Base-by-base conservation (phyloP, 805 yeast genomes). In the Candida berthetii region DNA sequence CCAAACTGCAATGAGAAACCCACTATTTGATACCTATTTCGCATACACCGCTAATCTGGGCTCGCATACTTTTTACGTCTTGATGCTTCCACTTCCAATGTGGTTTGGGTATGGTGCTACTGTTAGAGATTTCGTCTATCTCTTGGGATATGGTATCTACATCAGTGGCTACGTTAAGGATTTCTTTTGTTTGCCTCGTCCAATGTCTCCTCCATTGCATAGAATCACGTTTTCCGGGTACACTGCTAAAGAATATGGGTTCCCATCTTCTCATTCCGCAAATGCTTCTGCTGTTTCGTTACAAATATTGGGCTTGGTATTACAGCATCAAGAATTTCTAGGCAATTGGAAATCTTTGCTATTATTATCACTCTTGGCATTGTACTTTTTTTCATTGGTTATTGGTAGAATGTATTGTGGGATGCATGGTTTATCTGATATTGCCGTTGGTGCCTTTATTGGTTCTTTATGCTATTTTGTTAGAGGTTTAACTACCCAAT, bases 251-350 rank as follows among this genome's bases (percentile, higher is more conserved):
- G 99, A 91, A 60, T 91, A 91, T 60, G 99, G 99, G 3, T 88
- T 90, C 52, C 99, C 98, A 1, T 79, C 89, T 33, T 82, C 95
- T 3, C 99, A 91, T 60, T 74, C 91, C n/a, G 95, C 97, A 28
- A 93, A 91, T 61, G 96, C 97, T 5, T 80, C 95, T 0, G 83
- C 87, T 0, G 95, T 86, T 3, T 76, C 86, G 0, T 52, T 87
- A 22, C 63, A 82, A 22, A 44, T 78, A 25, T 41, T 67, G 3
- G 54, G 49, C 37, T 48, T 53, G 15, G 52, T 58, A 31, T 43
- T 4, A 36, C 54, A 5, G 38, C 55, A 4, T 34, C 4, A 13
- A 4, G 13, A 9, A 10, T 27, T 10, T 27, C n/a, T 27, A 8
- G 4, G 5, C 4, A 10, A 27, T 13, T 13, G 4, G 4, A 5